Conservation (phyloP, 2,329 filamentous ascomycete species). For the Pseudocercospora musae region DNA sequence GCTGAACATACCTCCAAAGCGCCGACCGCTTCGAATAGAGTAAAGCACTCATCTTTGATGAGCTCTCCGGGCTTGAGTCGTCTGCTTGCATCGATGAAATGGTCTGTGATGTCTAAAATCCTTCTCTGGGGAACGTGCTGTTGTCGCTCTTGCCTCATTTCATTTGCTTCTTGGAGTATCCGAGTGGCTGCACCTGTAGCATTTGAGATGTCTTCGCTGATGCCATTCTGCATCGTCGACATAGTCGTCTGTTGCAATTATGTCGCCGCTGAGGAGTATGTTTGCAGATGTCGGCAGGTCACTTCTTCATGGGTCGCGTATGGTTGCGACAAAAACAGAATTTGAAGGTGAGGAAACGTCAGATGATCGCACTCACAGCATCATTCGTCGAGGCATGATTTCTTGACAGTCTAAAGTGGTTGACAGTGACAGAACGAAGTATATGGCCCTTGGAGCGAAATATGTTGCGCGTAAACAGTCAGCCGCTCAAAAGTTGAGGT, state of each 20-base stretch:
- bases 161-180: conserved; percentile 25
- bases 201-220: not conserved
- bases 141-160: conserved; percentile 12
- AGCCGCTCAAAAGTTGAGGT: not conserved
- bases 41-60: conserved; percentile 91
- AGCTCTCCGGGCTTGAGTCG: conserved; percentile 73
- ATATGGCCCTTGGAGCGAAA: not conserved
- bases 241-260: not conserved
- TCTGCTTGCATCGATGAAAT: conserved; percentile 34
- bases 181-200: conserved; percentile 11
- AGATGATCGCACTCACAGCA: not conserved
- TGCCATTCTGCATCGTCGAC: not conserved
- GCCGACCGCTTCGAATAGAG: conserved; percentile 88
- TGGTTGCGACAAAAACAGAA: not conserved
- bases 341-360: not conserved
- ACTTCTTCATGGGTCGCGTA: not conserved
- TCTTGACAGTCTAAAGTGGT: not conserved
- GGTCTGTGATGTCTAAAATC: conserved; percentile 35
- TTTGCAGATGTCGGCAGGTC: not conserved
- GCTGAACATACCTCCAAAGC: conserved; percentile 61
- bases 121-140: conserved; percentile 8
- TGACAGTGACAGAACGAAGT: not conserved
- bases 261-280: not conserved
- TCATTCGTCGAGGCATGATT: not conserved
- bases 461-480: not conserved